phyloP scores from a whole-genome alignment of 768 basidiomycete species.

The Agaricus subrufescens region DNA sequence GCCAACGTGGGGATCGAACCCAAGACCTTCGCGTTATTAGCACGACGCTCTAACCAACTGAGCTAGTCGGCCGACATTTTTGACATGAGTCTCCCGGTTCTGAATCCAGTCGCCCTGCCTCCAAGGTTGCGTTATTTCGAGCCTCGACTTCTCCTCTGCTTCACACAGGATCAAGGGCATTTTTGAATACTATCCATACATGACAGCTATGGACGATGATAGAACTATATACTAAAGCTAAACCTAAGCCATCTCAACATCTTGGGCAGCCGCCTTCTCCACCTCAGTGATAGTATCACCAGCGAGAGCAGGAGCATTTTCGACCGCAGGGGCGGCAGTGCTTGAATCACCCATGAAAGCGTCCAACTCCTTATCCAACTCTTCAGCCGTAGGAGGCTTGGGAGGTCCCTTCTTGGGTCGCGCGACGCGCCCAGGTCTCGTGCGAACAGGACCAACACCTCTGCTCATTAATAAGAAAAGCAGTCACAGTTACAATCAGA shows the following conservation, averaged over 20 bases:
- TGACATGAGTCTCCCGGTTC: too few species aligned
- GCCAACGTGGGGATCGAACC: slow-evolving; percentile 22
- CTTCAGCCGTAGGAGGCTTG: slow-evolving; percentile 72
- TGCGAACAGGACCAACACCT: slow-evolving; percentile 45
- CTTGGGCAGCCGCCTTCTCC: slow-evolving; percentile 24
- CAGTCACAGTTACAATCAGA: not conserved
- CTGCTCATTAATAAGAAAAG: slow-evolving; percentile 9
- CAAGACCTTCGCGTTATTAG: slow-evolving; percentile 74
- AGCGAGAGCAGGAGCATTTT: slow-evolving; percentile 2
- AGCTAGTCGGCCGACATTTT: slow-evolving; percentile 59
- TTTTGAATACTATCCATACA: too few species aligned
- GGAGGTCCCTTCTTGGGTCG: slow-evolving; percentile 16
- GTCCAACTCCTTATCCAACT: slow-evolving; percentile 86
- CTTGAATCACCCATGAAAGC: slow-evolving; percentile 71
- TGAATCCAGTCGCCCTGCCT: too few species aligned
- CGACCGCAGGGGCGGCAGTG: not conserved
- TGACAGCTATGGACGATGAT: too few species aligned
- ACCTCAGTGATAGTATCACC: slow-evolving; percentile 2
- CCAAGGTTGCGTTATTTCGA: too few species aligned
- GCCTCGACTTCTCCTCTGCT: too few species aligned
- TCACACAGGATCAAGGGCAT: too few species aligned
- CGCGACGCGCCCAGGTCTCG: slow-evolving; percentile 29
- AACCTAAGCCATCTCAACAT: slow-evolving; percentile 46
- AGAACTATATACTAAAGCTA: not conserved
- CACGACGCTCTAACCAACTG: slow-evolving; percentile 85